phyloP scores from a whole-genome alignment of 73 alveolate genomes.

The Tetrahymena thermophila region DNA sequence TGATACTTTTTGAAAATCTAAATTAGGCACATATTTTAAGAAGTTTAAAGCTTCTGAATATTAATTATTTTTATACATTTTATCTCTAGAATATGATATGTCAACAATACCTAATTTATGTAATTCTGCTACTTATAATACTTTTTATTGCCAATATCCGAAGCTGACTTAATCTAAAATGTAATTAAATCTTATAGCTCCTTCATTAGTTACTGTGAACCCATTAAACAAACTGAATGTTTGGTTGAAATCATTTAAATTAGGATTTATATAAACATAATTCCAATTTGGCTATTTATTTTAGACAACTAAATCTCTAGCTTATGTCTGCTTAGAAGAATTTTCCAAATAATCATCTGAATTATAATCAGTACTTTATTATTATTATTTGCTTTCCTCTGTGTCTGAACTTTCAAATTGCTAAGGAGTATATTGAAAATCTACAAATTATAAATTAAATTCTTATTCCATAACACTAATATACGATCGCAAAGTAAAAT shows the following conservation, averaged over 20 bases:
- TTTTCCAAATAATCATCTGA: neutral
- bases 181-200: neutral
- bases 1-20: neutral
- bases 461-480: neutral
- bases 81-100: neutral
- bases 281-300: neutral
- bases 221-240: neutral
- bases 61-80: neutral
- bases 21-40: neutral
- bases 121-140: neutral
- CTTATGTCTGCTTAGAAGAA: neutral
- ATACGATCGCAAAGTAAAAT: neutral
- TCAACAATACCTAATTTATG: neutral
- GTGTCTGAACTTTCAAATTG: neutral
- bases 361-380: too few species aligned
- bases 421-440: neutral
- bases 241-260: neutral
- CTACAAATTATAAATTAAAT: neutral
- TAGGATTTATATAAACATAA: neutral
- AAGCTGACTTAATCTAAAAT: neutral
- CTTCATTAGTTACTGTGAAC: neutral
- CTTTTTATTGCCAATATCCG: neutral
- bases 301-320: neutral
- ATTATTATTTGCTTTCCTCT: neutral
- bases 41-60: neutral